phyloP scores from a whole-genome alignment of 169 alveolate species.

The Perkinsus marinus region DNA sequence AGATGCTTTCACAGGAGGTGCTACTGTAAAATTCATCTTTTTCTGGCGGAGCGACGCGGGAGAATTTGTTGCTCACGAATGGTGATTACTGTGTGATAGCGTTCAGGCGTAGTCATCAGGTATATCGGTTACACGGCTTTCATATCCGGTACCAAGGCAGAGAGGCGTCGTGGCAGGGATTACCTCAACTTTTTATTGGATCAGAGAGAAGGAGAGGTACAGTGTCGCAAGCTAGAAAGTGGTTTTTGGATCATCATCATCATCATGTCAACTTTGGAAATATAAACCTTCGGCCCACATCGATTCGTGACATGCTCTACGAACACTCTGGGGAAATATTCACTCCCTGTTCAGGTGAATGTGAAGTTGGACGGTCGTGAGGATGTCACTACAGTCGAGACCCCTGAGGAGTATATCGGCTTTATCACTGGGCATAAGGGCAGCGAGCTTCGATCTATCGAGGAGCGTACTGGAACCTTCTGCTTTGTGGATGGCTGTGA shows the following conservation, averaged over 20 bases:
- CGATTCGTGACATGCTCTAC: too few species aligned
- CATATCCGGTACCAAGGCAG: slow-evolving; percentile 18
- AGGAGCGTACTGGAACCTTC: slow-evolving; percentile 28
- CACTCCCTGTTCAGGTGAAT: not conserved
- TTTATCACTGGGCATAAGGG: slow-evolving; percentile 27
- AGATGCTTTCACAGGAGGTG: not conserved
- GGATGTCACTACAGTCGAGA: slow-evolving; percentile 28
- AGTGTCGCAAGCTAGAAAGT: not conserved
- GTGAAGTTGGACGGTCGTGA: slow-evolving; percentile 9
- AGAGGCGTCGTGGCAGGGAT: slow-evolving; percentile 25
- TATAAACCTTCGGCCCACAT: too few species aligned
- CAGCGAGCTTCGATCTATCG: slow-evolving; percentile 22
- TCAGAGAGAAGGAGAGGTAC: slow-evolving; percentile 4
- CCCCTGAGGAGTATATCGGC: slow-evolving; percentile 27
- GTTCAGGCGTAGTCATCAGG: not conserved
- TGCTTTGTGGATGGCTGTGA: slow-evolving; percentile 15
- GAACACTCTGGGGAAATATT: too few species aligned
- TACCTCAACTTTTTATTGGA: slow-evolving; percentile 21
- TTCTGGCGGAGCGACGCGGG: not conserved
- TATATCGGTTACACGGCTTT: slow-evolving; percentile 20
- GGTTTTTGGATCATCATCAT: too few species aligned
- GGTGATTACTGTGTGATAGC: not conserved
- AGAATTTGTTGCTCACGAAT: not conserved
- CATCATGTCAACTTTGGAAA: too few species aligned
- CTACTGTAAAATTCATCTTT: not conserved